Conservation (phyloP, 202 grass and related monocot species). For the Schoenoplectus triqueter region DNA sequence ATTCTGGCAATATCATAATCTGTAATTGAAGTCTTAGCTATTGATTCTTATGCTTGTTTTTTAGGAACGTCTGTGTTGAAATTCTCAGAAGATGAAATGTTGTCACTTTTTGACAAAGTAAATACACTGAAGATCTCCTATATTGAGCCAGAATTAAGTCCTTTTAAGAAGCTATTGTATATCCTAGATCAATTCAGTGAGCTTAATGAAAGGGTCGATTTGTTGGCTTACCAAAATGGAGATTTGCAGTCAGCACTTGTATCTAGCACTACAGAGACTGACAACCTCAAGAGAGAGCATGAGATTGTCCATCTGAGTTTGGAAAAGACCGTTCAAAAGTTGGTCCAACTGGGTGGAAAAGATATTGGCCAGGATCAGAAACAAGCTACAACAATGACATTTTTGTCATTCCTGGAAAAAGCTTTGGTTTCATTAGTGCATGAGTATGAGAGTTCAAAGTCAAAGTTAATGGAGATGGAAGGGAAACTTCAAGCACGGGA, state of each 20-base stretch:
- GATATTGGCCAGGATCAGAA: constrained; percentile 66
- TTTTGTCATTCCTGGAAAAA: constrained; percentile 87
- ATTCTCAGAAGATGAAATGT: constrained; percentile 71
- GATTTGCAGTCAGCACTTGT: constrained; percentile 77
- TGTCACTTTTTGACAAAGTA: constrained; percentile 74
- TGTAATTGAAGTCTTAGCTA: constrained; percentile 36
- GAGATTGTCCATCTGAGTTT: constrained; percentile 64
- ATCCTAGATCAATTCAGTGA: constrained; percentile 72
- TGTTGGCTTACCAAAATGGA: constrained; percentile 72
- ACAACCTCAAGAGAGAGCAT: constrained; percentile 65
- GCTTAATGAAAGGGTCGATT: constrained; percentile 52
- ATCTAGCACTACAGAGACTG: constrained; percentile 64
- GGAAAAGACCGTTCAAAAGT: constrained; percentile 72
- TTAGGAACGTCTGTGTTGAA: constrained; percentile 46
- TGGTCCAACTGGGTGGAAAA: constrained; percentile 73
- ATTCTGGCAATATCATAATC: constrained; percentile 16
- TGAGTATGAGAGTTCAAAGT: constrained; percentile 77
- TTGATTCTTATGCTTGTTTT: constrained; percentile 42
- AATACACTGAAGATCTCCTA: constrained; percentile 57
- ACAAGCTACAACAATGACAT: constrained; percentile 52
- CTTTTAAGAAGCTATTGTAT: constrained; percentile 64
- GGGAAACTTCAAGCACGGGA: constrained; percentile 76
- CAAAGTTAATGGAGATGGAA: constrained; percentile 76
- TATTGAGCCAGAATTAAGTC: constrained; percentile 52
- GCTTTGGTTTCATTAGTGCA: constrained; percentile 55